Percentiles rank a stretch among this genome's conserved stretches.
Evolutionary conservation across 1,139 yeast genomes (phyloP).

Genomic region (Pichia sp.): DNA sequence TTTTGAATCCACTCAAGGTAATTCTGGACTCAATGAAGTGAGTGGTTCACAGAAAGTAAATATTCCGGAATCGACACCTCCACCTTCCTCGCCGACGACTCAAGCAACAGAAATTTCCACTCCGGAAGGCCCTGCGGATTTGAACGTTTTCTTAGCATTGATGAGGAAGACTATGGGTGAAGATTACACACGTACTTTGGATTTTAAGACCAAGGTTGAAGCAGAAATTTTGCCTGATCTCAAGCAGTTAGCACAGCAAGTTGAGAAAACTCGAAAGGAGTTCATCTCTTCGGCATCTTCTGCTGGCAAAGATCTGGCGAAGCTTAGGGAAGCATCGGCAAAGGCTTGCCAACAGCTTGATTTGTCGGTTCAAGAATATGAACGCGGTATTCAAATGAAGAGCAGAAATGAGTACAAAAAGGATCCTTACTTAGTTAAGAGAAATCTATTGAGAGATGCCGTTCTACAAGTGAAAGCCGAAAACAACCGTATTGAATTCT

Average conservation of each 20-base stretch:
- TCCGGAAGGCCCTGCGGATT: constrained; percentile 4
- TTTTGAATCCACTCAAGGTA: constrained; percentile 23
- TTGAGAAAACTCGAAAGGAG: constrained; percentile 33
- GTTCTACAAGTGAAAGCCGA: constrained; percentile 37
- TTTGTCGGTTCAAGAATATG: constrained; percentile 17
- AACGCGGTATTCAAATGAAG: constrained; percentile 5
- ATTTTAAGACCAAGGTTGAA: constrained; percentile 20
- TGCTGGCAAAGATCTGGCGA: constrained; percentile 21
- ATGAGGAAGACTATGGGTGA: constrained; percentile 19
- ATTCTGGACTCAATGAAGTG: constrained; percentile 17
- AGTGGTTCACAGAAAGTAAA: constrained; percentile 20
- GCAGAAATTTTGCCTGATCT: constrained; percentile 24
- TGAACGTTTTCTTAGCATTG: constrained; percentile 21
- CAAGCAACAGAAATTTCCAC: constrained; percentile 14
- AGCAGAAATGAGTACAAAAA: constrained; percentile 28
- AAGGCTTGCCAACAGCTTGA: constrained; percentile 20
- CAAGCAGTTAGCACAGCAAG: constrained; percentile 21
- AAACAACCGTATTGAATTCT: constrained; percentile 36
- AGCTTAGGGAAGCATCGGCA: constrained; percentile 11
- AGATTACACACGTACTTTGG: constrained; percentile 13
- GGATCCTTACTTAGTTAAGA: constrained; percentile 40
- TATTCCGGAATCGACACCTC: neutral
- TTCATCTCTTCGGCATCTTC: constrained; percentile 24
- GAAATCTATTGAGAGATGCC: constrained; percentile 30
- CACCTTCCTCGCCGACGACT: constrained; percentile 8